Percentiles rank a stretch among this genome's conserved stretches.
These are phyloP conservation scores for Pneumocystis canis DNA, from an alignment of 1,139 yeast genomes.

Conservation along the genomic window DNA sequence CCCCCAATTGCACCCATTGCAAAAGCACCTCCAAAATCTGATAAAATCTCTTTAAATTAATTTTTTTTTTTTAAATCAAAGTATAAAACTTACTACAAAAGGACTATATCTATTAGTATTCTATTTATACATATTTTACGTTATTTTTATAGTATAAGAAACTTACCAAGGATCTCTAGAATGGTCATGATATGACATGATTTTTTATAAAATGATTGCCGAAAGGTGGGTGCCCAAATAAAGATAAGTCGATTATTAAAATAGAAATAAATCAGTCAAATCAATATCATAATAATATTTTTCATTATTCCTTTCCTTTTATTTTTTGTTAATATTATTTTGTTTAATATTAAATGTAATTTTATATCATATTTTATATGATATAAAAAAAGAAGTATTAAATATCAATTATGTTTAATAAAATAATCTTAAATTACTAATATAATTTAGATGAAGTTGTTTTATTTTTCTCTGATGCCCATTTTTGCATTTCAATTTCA, in stretches of 20 bases:
- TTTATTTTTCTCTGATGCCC: not conserved
- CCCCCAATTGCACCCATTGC: constrained; percentile 57
- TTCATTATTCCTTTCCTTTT: too few relatives aligned
- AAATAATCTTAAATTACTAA: too few relatives aligned
- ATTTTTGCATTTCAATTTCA: not conserved
- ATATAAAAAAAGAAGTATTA: too few relatives aligned
- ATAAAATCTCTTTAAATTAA: constrained; percentile 44
- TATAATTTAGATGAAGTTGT: too few relatives aligned
- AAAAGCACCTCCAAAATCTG: constrained; percentile 57
- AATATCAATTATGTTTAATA: too few relatives aligned
- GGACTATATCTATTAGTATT: constrained; percentile 34
- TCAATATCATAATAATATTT: too few relatives aligned
- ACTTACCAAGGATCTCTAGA: constrained; percentile 81
- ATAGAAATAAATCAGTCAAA: not conserved
- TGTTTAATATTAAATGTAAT: too few relatives aligned
- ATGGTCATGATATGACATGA: constrained; percentile 46
- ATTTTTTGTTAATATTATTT: too few relatives aligned
- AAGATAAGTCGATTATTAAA: not conserved
- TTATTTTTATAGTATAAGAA: not conserved
- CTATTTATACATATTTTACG: not conserved
- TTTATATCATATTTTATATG: too few relatives aligned
- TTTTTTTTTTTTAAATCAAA: not conserved
- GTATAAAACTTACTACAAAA: not conserved
- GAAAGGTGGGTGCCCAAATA: not conserved
- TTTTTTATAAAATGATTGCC: not conserved